Percentiles rank a stretch among this genome's conserved stretches.
These are phyloP conservation scores for Saccharomycopsis phalli DNA, from an alignment of 1,139 yeast genomes.

Conservation along the genomic window DNA sequence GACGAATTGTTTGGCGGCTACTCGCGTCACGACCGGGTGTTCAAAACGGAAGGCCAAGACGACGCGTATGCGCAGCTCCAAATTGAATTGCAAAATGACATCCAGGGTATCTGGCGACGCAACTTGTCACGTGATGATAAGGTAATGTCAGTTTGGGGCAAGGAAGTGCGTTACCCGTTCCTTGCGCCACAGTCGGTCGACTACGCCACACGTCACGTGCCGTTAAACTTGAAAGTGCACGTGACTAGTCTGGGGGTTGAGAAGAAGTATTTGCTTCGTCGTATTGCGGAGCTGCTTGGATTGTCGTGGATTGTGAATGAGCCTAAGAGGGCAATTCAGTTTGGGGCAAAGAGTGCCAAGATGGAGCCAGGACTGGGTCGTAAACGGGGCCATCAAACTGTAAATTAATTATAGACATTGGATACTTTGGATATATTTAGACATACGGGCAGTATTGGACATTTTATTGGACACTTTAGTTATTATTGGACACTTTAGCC, in stretches of 20 bases:
- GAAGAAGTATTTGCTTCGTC: slow-evolving; percentile 58
- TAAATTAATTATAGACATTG: too few species aligned
- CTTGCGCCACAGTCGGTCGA: slow-evolving; percentile 55
- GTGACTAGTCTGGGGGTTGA: slow-evolving; percentile 26
- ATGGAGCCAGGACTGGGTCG: slow-evolving; percentile 65
- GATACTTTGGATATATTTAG: too few species aligned
- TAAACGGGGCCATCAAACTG: slow-evolving; percentile 37
- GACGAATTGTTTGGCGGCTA: slow-evolving; percentile 95
- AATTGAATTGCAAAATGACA: slow-evolving; percentile 57
- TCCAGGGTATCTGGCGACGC: slow-evolving; percentile 63
- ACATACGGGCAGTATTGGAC: too few species aligned
- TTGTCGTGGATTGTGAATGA: slow-evolving; percentile 57
- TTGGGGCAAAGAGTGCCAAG: slow-evolving; percentile 93
- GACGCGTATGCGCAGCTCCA: slow-evolving; percentile 31
- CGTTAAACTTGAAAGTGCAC: slow-evolving; percentile 41
- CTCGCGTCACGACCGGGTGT: slow-evolving; percentile 58
- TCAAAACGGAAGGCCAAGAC: slow-evolving; percentile 21
- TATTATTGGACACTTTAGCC: too few species aligned
- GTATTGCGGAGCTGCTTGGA: slow-evolving; percentile 45
- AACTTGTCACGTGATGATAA: slow-evolving; percentile 90
- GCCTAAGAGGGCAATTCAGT: slow-evolving; percentile 91
- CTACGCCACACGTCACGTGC: slow-evolving; percentile 40
- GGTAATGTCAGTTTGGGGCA: slow-evolving; percentile 78
- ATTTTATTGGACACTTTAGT: too few species aligned
- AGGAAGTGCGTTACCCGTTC: slow-evolving; percentile 85